Percentiles rank a stretch among this genome's conserved stretches.
Conservation (phyloP, 2,329 filamentous ascomycete genomes). For the Aureobasidium lini region DNA sequence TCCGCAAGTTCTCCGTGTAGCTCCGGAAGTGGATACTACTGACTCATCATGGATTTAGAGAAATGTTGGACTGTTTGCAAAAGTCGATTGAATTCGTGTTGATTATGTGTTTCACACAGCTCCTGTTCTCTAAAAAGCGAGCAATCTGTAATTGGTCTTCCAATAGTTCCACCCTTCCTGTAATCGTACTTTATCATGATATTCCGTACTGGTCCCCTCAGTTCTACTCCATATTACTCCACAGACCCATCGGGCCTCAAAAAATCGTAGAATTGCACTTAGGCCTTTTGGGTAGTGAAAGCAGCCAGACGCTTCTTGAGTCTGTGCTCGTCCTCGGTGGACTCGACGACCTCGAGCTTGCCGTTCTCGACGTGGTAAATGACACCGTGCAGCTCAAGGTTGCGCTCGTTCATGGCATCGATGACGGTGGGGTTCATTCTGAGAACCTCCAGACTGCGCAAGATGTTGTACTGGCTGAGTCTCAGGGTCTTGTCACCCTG, state of each 20-base stretch:
- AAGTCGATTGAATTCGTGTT: not conserved
- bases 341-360: slow-evolving; percentile 46
- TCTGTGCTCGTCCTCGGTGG: slow-evolving; percentile 24
- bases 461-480: slow-evolving; percentile 71
- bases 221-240: slow-evolving; percentile 2
- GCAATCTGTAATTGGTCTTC: not conserved
- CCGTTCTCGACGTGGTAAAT: slow-evolving; percentile 61
- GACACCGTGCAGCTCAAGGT: slow-evolving; percentile 68
- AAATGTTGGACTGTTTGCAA: not conserved
- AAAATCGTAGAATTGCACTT: not conserved
- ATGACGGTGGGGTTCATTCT: slow-evolving; percentile 62
- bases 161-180: not conserved
- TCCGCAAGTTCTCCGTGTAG: not conserved
- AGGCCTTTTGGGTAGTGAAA: slow-evolving; percentile 13
- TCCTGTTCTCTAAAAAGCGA: not conserved
- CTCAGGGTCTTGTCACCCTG: slow-evolving; percentile 47
- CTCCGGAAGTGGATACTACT: not conserved
- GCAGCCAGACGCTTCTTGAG: slow-evolving; percentile 17
- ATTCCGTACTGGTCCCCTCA: not conserved
- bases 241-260: not conserved
- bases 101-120: not conserved
- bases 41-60: not conserved
- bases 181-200: not conserved
- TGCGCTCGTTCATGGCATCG: slow-evolving; percentile 62
- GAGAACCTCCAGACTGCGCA: slow-evolving; percentile 58